Base-by-base conservation (phyloP, 345 rosid genomes). In the Salix exigua region DNA sequence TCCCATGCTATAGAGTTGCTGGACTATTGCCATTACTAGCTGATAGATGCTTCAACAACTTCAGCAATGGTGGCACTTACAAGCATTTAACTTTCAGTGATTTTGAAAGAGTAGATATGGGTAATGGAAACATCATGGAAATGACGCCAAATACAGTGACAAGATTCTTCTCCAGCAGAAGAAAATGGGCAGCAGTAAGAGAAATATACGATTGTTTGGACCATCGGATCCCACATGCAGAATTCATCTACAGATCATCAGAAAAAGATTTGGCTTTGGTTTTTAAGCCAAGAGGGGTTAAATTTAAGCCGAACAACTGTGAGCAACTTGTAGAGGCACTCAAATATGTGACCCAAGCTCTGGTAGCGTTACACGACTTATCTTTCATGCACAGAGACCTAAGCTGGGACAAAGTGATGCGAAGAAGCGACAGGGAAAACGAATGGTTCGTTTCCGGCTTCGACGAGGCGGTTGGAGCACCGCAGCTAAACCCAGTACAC, bases 381-480 rank as follows among this genome's bases (percentile, higher is more conserved):
- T 89, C 94, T n/a, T 96, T 89, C 89, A 93, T 96, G 99, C 99
- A 96, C 81, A 82, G 97, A 46, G 90, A 93, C 82, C 68, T 96
- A 85, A 83, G 92, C 30, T 96, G 99, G 99, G 92, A 93, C 33
- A 96, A 90, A 78, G 97, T 96, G 11, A 77, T 85, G 88, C 82
- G 88, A 73, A 80, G 88, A 68, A 80, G 82, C 62, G 91, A 87
- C 46, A 33, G 83, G 18, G 92, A 88, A 2, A 75, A 70, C 44
- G 99, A 92, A 83, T 96, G 99, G 99, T 74, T 96, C 51, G 86
- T 96, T 9, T 82, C 89, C 35, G 97, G 99, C 73, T 96, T 96
- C 63, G 97, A 92, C 2, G 89, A 86, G 68, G 97, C 98, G 0
- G 94, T 85, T 12, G 91, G 87, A 0, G 86, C 97, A 1, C 99